Evolutionary conservation across 192 early-diverging fungal species (phyloP).

Genomic region (Gigaspora rosea): DNA sequence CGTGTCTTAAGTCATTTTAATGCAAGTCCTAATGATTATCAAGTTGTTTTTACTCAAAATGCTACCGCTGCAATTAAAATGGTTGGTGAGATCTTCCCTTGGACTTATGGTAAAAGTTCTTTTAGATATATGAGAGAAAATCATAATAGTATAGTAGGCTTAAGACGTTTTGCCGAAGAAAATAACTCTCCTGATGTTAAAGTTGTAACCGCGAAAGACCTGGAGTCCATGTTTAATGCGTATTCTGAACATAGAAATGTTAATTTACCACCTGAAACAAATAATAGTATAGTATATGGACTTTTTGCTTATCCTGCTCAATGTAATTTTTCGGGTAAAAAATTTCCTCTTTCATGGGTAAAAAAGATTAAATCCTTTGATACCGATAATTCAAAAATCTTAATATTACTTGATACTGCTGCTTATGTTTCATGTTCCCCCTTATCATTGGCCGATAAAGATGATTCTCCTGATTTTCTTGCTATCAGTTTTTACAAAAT

Average conservation of each 20-base stretch:
- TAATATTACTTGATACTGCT: slow-evolving; percentile 78
- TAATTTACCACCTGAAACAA: neutral
- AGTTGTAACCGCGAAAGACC: slow-evolving; percentile 32
- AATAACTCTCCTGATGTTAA: slow-evolving; percentile 33
- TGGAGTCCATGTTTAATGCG: slow-evolving; percentile 22
- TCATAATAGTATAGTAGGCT: slow-evolving; percentile 78
- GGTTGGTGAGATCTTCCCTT: slow-evolving; percentile 71
- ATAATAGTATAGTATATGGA: slow-evolving; percentile 34
- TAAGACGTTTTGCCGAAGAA: slow-evolving; percentile 57
- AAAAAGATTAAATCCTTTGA: slow-evolving; percentile 44
- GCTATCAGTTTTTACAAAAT: slow-evolving; percentile 86
- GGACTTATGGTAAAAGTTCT: slow-evolving; percentile 40
- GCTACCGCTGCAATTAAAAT: slow-evolving; percentile 77
- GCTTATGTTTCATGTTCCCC: slow-evolving; percentile 66
- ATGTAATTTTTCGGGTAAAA: slow-evolving; percentile 80
- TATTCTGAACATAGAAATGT: neutral
- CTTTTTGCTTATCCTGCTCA: slow-evolving; percentile 82
- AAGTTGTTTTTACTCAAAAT: slow-evolving; percentile 76
- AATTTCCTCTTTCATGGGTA: slow-evolving; percentile 67
- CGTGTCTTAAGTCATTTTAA: slow-evolving; percentile 61
- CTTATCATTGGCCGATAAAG: slow-evolving; percentile 55
- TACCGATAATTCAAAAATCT: slow-evolving; percentile 31
- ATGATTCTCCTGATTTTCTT: slow-evolving; percentile 64
- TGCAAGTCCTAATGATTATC: slow-evolving; percentile 58
- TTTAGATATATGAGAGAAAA: slow-evolving; percentile 65